Conservation (phyloP, 306 rosid species). For the Urtica urens region DNA sequence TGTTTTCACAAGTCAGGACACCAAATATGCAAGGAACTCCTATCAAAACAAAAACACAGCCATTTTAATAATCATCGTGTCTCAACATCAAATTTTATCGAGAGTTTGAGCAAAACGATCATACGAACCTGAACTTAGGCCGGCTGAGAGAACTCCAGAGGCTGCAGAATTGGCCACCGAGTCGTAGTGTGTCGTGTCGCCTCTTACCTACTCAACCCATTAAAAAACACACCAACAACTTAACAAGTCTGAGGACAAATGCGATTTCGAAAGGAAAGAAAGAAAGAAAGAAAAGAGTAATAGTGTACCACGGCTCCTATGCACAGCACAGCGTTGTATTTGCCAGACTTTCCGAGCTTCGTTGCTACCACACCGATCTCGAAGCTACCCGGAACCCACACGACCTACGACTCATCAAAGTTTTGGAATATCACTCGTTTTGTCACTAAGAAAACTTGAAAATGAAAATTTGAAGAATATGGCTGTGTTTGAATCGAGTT, state of each 20-base stretch:
- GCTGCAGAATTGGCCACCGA: conserved; percentile 88
- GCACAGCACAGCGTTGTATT: conserved; percentile 71
- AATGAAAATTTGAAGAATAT: too few relatives aligned
- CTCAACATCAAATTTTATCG: neutral
- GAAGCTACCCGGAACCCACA: conserved; percentile 96
- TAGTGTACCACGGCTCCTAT: conserved; percentile 86
- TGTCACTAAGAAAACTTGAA: too few relatives aligned
- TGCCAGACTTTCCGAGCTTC: conserved; percentile 61
- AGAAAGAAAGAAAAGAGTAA: conserved; percentile 3
- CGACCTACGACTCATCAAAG: too few relatives aligned
- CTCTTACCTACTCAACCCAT: conserved; percentile 43
- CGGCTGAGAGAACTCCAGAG: conserved; percentile 92
- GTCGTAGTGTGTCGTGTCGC: conserved; percentile 92
- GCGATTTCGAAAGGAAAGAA: neutral
- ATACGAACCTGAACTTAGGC: conserved; percentile 57
- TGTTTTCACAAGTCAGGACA: too few relatives aligned
- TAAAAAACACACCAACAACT: neutral
- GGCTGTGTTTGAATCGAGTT: too few relatives aligned
- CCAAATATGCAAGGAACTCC: too few relatives aligned
- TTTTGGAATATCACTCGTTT: too few relatives aligned
- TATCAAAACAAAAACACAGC: conserved; percentile 15
- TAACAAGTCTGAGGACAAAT: neutral
- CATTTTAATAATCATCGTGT: conserved; percentile 10
- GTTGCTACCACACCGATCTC: conserved; percentile 76
- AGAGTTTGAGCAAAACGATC: neutral